A percentile compares a stretch with the other conserved stretches of the same genome.
phyloP scores from a whole-genome alignment of 352 stramenopile species.

The Globisporangium uncinulatum region DNA sequence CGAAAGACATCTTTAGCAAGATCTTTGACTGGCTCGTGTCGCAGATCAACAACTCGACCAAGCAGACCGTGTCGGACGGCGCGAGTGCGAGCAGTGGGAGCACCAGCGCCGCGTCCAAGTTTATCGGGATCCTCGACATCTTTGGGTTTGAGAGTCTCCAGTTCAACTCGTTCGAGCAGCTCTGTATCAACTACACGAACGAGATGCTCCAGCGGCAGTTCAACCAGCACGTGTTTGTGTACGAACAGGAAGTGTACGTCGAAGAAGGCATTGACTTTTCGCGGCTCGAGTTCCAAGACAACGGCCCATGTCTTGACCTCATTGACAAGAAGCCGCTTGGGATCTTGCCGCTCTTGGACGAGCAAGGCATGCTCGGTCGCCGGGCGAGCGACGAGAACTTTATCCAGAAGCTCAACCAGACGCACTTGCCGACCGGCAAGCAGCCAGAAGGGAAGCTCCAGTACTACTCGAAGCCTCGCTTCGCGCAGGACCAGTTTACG shows the following conservation, averaged over 20 bases:
- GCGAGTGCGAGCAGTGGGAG: slow-evolving; percentile 11
- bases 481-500: slow-evolving; percentile 92
- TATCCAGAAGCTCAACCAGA: slow-evolving; percentile 90
- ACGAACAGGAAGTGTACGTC: slow-evolving; percentile 97
- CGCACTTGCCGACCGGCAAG: slow-evolving; percentile 77
- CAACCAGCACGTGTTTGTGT: slow-evolving; percentile 96
- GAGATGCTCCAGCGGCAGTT: slow-evolving; percentile 95
- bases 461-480: slow-evolving; percentile 85
- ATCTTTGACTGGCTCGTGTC: slow-evolving; percentile 96
- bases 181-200: slow-evolving; percentile 97
- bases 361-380: slow-evolving; percentile 93
- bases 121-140: slow-evolving; percentile 96
- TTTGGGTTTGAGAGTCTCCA: slow-evolving; percentile 96
- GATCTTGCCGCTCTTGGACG: slow-evolving; percentile 93
- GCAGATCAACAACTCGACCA: slow-evolving; percentile 90
- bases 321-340: slow-evolving; percentile 92
- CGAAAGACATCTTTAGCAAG: slow-evolving; percentile 95
- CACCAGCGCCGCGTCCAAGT: slow-evolving; percentile 36
- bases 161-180: slow-evolving; percentile 93
- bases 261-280: slow-evolving; percentile 94
- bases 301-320: slow-evolving; percentile 89
- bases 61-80: slow-evolving; percentile 41
- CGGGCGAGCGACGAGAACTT: slow-evolving; percentile 89
- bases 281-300: slow-evolving; percentile 90
- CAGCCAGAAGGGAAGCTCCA: slow-evolving; percentile 63